phyloP scores from a whole-genome alignment of 2,329 filamentous ascomycete species.

The Myrmaecium sp. region DNA sequence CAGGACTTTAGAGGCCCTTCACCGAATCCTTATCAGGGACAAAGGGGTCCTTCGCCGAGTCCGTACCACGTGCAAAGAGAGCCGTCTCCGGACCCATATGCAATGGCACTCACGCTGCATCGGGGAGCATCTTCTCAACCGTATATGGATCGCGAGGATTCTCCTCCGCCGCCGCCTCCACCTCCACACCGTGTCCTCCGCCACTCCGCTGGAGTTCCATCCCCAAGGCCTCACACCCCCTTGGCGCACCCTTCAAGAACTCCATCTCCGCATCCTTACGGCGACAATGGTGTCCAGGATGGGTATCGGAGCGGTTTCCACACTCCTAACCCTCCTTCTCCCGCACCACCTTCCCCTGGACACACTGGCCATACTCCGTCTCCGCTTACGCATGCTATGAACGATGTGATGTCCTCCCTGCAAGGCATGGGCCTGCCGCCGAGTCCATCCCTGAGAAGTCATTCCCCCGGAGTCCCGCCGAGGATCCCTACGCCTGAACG shows the following conservation, averaged over 20 bases:
- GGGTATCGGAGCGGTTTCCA: constrained; percentile 25
- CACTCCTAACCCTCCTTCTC: constrained; percentile 53
- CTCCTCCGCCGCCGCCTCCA: constrained; percentile 70
- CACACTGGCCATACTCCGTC: constrained; percentile 53
- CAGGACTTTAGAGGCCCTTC: constrained; percentile 5
- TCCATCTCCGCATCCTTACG: constrained; percentile 16
- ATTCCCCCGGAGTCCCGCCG: no score
- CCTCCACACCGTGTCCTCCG: constrained; percentile 55
- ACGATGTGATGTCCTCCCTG: constrained; percentile 90
- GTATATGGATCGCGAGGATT: constrained; percentile 34
- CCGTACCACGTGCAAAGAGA: no score
- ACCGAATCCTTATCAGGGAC: constrained; percentile 3
- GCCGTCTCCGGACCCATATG: no score
- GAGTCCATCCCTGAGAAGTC: no score
- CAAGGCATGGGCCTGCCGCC: constrained; percentile 59
- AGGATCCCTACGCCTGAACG: constrained; percentile 33
- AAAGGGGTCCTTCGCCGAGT: no score
- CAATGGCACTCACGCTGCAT: no score
- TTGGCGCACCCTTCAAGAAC: no score
- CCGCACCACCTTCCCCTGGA: constrained; percentile 22
- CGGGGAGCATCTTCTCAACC: constrained; percentile 1
- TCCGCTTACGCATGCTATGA: constrained; percentile 86
- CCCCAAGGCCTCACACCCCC: constrained; percentile 18
- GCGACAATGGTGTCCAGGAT: no score
- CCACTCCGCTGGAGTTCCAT: constrained; percentile 31